Base-by-base conservation (phyloP, 192 early-diverging fungal genomes). In the Globomyces pollinis-pini region DNA sequence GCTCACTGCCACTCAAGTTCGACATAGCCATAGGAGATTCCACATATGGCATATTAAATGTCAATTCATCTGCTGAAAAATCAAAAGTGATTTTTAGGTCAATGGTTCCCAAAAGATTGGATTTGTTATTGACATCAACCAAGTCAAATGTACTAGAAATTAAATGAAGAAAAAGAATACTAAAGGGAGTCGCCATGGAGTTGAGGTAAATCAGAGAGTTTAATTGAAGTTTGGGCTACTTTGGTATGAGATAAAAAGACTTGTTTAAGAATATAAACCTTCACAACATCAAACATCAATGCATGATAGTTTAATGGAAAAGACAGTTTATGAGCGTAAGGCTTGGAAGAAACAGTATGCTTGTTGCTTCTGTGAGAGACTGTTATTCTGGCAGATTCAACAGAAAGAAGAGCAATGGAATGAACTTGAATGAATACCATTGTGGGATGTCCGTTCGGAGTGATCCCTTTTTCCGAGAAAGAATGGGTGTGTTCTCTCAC, bases 221-320 rank as follows among this genome's bases (percentile, higher is more conserved):
- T 44, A 35, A 67, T 43, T 38, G 50, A 55, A 13, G 39, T 57
- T 15, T 59, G 38, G 1, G 65, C 70, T 50, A 72, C 60, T 28
- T 62, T 63, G 7, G 61, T 63, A 13, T 55, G 62, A 8, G 50
- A 41, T n/a, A 35, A 38, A 2, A 34, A 13, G 11, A n/a, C 13
- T 23, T 55, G 54, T n/a, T 50, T 33, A 2, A 34, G 43, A 5
- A 67, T 44, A 12, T 61, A 18, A n/a, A 68, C 38, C 41, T 72
- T 72, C 9, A 72, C 23, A 42, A 60, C 38, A 50, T 72, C 70
- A 51, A 72, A 72, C 42, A 72, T 47, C 6, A 72, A 55, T 8
- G 58, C 38, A 41, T 72, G 70, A 28, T 65, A 72, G 20, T 31
- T 61, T 38, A 70, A 16, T 41, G 50, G 34, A n/a, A 44, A 38